Evolutionary conservation across 805 yeast genomes (phyloP).

Genomic region (Candida dendrica): DNA sequence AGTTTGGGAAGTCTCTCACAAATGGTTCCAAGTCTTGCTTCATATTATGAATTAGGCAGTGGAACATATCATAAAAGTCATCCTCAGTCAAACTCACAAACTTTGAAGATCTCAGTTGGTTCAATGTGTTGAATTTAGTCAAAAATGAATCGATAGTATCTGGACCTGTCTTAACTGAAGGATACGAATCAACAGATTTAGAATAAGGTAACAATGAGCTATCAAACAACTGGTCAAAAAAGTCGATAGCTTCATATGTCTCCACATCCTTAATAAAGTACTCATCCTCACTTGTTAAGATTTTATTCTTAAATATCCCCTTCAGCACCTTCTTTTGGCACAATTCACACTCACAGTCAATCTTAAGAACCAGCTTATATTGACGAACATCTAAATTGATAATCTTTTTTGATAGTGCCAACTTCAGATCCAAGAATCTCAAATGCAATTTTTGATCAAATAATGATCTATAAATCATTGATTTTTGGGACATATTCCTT

Average conservation of each 20-base stretch:
- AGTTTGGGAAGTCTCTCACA: constrained; percentile 23
- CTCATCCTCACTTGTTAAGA: constrained; percentile 25
- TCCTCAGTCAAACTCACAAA: constrained; percentile 22
- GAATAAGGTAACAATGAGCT: constrained; percentile 33
- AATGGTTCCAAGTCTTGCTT: constrained; percentile 28
- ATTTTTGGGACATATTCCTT: constrained; percentile 24
- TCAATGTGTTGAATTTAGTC: constrained; percentile 18
- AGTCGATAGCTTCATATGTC: constrained; percentile 26
- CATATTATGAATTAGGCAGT: constrained; percentile 30
- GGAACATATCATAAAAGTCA: constrained; percentile 28
- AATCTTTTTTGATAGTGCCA: constrained; percentile 12
- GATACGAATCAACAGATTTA: constrained; percentile 35
- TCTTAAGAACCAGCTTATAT: constrained; percentile 7
- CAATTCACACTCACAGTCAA: constrained; percentile 13
- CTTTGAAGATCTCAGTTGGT: constrained; percentile 7
- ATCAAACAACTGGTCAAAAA: constrained; percentile 27
- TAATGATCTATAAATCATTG: constrained; percentile 27
- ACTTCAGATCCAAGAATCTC: constrained; percentile 31
- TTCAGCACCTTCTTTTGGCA: constrained; percentile 20
- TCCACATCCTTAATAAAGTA: constrained; percentile 18
- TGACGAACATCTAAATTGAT: constrained; percentile 14
- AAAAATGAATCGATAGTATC: constrained; percentile 26
- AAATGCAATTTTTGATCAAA: constrained; percentile 25
- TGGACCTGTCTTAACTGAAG: constrained; percentile 34
- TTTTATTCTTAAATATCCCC: constrained; percentile 26